These are phyloP conservation scores for Mycena rosella DNA, from an alignment of 768 basidiomycete genomes.

Conservation along the genomic window DNA sequence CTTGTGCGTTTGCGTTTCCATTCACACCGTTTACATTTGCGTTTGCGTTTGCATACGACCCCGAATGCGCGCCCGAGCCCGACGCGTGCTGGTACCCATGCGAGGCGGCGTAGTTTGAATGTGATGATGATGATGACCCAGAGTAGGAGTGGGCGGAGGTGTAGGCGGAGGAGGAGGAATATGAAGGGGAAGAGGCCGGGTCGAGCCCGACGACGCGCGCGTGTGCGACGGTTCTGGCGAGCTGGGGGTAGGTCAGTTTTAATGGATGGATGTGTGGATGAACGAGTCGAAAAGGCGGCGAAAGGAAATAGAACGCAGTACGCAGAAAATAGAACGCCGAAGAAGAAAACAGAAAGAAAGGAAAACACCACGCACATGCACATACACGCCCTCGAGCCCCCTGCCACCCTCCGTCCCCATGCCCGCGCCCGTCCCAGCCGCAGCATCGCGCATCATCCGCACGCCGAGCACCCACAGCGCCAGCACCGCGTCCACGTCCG, in stretches of 20 bases:
- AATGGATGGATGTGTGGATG: not conserved
- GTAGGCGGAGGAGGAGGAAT: not conserved
- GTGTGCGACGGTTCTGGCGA: conserved; percentile 31
- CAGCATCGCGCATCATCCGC: not conserved
- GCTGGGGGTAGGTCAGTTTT: not conserved
- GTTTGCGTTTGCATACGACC: no score
- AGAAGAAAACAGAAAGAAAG: not conserved
- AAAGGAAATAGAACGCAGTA: not conserved
- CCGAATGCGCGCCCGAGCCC: no score
- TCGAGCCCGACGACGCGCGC: conserved; percentile 26
- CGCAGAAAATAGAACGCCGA: not conserved
- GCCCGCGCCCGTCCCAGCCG: no score
- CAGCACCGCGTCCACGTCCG: conserved; percentile 28
- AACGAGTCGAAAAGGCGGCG: not conserved
- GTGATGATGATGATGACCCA: not conserved
- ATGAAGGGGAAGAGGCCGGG: not conserved
- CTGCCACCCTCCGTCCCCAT: not conserved
- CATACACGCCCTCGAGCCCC: conserved; percentile 22
- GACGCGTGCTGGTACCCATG: no score
- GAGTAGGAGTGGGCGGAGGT: no score
- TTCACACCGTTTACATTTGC: no score
- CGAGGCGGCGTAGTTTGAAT: not conserved
- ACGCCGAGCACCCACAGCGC: conserved; percentile 32
- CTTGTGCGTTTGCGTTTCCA: no score
- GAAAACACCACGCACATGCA: conserved; percentile 27